phyloP scores from a whole-genome alignment of 768 basidiomycete genomes.

The Podaxis sp. region DNA sequence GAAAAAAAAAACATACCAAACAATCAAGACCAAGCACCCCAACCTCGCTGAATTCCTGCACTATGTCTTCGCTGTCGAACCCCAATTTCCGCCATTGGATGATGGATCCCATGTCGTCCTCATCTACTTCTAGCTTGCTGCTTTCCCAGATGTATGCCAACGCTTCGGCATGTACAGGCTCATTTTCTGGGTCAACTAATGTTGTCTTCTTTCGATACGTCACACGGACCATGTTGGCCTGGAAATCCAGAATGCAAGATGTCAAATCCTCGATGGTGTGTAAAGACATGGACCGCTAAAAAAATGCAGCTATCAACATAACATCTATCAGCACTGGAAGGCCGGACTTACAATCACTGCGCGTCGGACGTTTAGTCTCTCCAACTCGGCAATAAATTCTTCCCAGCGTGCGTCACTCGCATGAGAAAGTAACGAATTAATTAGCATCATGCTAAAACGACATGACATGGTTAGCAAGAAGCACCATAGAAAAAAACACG shows the following conservation, averaged over 20 bases:
- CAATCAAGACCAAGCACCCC: constrained; percentile 84
- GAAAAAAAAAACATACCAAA: constrained; percentile 47
- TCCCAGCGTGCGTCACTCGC: constrained; percentile 80
- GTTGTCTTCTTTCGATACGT: constrained; percentile 82
- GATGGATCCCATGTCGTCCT: constrained; percentile 45
- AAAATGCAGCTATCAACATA: constrained; percentile 4
- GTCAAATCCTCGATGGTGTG: constrained; percentile 80
- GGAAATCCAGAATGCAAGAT: constrained; percentile 85
- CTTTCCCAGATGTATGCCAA: constrained; percentile 70
- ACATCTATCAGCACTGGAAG: not conserved
- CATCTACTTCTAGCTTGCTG: constrained; percentile 55
- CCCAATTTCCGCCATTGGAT: constrained; percentile 80
- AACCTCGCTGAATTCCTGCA: constrained; percentile 73
- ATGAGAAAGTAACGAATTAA: constrained; percentile 81
- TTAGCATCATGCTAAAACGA: constrained; percentile 74
- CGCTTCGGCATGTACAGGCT: constrained; percentile 54
- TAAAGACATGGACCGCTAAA: constrained; percentile 78
- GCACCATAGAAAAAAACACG: not conserved
- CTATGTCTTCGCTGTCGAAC: constrained; percentile 72
- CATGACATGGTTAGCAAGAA: constrained; percentile 16
- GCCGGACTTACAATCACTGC: constrained; percentile 71
- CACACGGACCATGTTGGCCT: constrained; percentile 79
- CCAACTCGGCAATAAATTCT: constrained; percentile 73
- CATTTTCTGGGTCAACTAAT: constrained; percentile 65
- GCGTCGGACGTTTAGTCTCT: constrained; percentile 74